Conservation (phyloP, 305 asterid genomes). For the Stenogyne calaminthoides region DNA sequence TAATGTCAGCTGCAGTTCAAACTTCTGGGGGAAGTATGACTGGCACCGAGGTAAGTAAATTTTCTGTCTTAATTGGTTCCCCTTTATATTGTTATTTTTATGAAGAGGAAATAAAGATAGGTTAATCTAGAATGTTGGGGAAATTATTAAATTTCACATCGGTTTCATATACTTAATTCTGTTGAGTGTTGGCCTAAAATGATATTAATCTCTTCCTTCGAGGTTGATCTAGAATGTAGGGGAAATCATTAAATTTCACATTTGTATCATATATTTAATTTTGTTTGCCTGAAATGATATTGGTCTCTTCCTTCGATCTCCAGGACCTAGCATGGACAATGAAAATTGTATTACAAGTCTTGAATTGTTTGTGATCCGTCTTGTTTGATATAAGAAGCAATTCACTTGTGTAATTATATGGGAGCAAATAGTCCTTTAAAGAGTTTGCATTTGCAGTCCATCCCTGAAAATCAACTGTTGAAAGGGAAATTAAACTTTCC, state of each 20-base stretch:
- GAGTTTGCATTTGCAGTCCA: conserved; percentile 1
- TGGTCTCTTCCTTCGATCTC: background rate
- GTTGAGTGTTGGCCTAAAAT: background rate
- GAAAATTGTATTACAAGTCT: background rate
- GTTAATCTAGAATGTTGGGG: background rate
- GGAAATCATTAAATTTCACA: conserved; percentile 5
- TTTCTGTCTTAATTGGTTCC: conserved; percentile 5
- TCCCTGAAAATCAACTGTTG: conserved; percentile 4
- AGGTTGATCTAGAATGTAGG: background rate
- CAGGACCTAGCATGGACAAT: background rate
- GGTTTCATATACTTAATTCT: background rate
- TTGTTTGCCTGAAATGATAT: background rate
- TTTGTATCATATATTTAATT: background rate
- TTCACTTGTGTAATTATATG: background rate
- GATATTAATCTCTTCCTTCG: conserved; percentile 7
- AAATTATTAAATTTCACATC: background rate
- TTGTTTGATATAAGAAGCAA: background rate
- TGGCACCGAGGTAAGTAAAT: conserved; percentile 54
- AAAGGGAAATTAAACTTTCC: background rate
- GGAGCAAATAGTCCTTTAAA: conserved; percentile 3
- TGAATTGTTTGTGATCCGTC: conserved; percentile 3
- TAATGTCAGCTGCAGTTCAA: conserved; percentile 52
- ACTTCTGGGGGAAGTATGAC: conserved; percentile 60
- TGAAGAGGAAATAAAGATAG: background rate
- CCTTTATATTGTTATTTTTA: background rate